These are phyloP conservation scores for Zoysia japonica DNA, from an alignment of 176 grass and related monocot species.

Conservation along the genomic window DNA sequence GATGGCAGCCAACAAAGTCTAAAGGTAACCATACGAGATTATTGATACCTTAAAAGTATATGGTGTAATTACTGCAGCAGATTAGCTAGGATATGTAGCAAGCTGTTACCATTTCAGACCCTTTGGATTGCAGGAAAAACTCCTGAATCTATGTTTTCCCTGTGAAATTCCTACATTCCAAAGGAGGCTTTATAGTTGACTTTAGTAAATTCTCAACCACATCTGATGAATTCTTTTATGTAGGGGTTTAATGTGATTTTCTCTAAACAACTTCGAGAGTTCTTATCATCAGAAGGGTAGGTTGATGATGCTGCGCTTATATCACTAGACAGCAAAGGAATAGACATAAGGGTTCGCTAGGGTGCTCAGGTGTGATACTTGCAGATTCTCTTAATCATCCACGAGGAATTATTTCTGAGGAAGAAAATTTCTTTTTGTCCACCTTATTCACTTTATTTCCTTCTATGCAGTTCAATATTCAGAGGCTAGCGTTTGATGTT, in stretches of 20 bases:
- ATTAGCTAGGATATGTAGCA: conserved; percentile 12
- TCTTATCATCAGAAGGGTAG: conserved; percentile 78
- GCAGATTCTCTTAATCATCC: not conserved
- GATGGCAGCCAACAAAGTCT: conserved; percentile 82
- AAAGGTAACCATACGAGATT: conserved; percentile 55
- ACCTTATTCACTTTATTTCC: conserved; percentile 14
- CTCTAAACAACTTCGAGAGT: conserved; percentile 85
- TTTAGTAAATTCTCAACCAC: not conserved
- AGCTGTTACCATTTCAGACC: not conserved
- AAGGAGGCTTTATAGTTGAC: not conserved
- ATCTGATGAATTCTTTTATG: conserved; percentile 23
- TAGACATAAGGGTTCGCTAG: conserved; percentile 92
- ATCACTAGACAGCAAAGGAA: conserved; percentile 99
- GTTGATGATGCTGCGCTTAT: conserved; percentile 96
- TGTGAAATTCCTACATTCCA: too few species aligned
- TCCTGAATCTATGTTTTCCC: too few species aligned
- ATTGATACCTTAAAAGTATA: conserved; percentile 1
- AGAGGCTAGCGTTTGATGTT: conserved; percentile 77
- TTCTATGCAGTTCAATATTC: conserved; percentile 73
- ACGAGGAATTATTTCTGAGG: not conserved
- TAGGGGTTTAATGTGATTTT: conserved; percentile 94
- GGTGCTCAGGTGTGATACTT: conserved; percentile 79
- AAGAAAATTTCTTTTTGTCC: not conserved
- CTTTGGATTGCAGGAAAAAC: too few species aligned
- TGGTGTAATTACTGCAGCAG: not conserved